Conservation (phyloP, 2,329 filamentous ascomycete genomes). For the Colletotrichum eremochloae region DNA sequence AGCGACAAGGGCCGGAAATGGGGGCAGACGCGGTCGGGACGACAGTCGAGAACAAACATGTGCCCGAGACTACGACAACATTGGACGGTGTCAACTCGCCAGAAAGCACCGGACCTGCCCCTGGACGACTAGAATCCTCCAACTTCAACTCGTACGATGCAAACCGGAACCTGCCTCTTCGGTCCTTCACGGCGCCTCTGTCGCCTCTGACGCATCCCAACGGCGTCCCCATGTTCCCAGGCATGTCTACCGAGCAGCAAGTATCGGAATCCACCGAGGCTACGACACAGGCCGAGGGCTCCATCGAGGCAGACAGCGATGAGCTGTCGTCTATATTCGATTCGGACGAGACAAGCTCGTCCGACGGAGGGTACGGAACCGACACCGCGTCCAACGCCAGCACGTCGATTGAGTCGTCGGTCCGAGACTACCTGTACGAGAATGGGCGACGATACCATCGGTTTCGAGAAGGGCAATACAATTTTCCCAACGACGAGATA, state of each 20-base stretch:
- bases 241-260: conserved; percentile 52
- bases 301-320: conserved; percentile 53
- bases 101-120: neutral
- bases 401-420: conserved; percentile 55
- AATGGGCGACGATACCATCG: conserved; percentile 72
- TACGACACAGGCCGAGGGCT: conserved; percentile 52
- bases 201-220: conserved; percentile 55
- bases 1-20: neutral
- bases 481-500: conserved; percentile 71
- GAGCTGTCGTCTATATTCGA: conserved; percentile 43
- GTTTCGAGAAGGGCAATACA: conserved; percentile 67
- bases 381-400: conserved; percentile 53
- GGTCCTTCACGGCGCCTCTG: conserved; percentile 40
- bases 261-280: conserved; percentile 54
- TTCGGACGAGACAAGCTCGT: conserved; percentile 42
- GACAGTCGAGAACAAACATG: neutral
- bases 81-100: neutral
- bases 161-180: neutral
- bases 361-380: conserved; percentile 56
- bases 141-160: conserved; percentile 1
- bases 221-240: conserved; percentile 53
- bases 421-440: conserved; percentile 65
- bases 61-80: neutral
- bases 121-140: neutral
- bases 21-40: neutral